Base-by-base conservation (phyloP, 495 filamentous ascomycete species). In the Aspergillus carlsbadensis region DNA sequence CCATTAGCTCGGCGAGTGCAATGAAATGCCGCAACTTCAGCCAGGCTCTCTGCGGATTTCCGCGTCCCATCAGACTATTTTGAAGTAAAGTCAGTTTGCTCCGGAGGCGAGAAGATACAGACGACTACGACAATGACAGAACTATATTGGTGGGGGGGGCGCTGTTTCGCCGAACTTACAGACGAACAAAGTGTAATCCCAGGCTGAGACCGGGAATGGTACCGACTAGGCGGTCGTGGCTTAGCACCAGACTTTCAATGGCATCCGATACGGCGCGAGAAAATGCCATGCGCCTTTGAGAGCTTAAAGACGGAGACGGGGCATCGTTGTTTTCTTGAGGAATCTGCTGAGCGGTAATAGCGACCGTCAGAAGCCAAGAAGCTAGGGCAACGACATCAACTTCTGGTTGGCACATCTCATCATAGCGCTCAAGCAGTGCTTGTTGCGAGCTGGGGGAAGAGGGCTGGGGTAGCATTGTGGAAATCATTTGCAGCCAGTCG, bases 1-100 rank as follows among this genome's bases (percentile, higher is more conserved):
- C 67, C 50, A 65, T 63, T 10, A 68, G 24, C 49, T 70, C 67
- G 43, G 67, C 68, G 5, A 70, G 52, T 5, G 68, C 64, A 39
- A 64, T 59, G 17, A 64, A 14, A 20, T 66, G 68, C 13, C 68
- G 64, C 34, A 66, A 29, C 8, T 42, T 52, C 10, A 68, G 39
- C 67, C 67, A 70, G 10, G 55, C 64, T 34, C 64, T 68, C 34
- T 63, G 65, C 31, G 67, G 48, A 15, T 59, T 70, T 3, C 65
- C 67, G 29, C 54, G 65, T 2, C 65, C 56, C 10, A 70, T 56
- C 57, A 60, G 57, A 13, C 67, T 67, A 35, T 17, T 17, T 31
- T n/a, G 1, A 10, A 6, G 6, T 14, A 40, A n/a, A 8, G n/a
- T 46, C 22, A 31, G 6, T 17, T 10, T 17, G 11, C 31, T 10